Base-by-base conservation (phyloP, 2,329 filamentous ascomycete species). In the Fusarium sarcochroum region DNA sequence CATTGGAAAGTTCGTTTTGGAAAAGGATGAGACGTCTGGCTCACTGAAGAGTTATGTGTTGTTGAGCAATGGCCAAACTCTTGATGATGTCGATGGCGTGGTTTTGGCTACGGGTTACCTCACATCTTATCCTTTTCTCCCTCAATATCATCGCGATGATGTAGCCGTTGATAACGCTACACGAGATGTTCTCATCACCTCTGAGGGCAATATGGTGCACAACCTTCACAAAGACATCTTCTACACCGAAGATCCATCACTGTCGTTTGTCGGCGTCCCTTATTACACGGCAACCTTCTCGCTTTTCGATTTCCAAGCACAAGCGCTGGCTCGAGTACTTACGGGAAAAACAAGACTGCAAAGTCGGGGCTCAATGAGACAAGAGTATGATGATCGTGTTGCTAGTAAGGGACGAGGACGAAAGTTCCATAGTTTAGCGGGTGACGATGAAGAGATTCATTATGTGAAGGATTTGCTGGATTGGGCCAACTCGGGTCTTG, bases 171-270 rank as follows among this genome's bases (percentile, higher is more conserved):
- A 83, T 2, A 72, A 86, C 1, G 89, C 88, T 0, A 80, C 84
- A 37, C 82, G 87, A 0, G 79, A 75, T 0, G 76, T 87, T 0
- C 79, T 93, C 0, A 86, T 93, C 6, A 92, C 87, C 0, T 76
- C 82, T 0, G 88, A 91, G 44, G 90, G 90, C 3, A 83, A 83
- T 14, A 86, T 89, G 74, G 80, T 84, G 6, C 90, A 92, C 71
- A 92, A 92, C 67, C 79, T 92, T 2, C 87, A 92, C 80, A 87
- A 87, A 59, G 90, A 93, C 73, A 89, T 92, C 15, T 92, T 91
- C 73, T 92, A 91, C 76, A 91, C 91, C 42, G 84, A 84, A 0
- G 89, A 92, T 62, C 89, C 90, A 0, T 86, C 87, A 0, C 79
- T 92, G 1, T 80, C 83, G 0, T 92, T 92, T 65, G 80, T 92